A percentile compares a stretch with the other conserved stretches of the same genome.
These are phyloP conservation scores for Physcomitrellopsis africana DNA, from an alignment of 225 moss, liverwort and hornwort species.

Conservation along the genomic window DNA sequence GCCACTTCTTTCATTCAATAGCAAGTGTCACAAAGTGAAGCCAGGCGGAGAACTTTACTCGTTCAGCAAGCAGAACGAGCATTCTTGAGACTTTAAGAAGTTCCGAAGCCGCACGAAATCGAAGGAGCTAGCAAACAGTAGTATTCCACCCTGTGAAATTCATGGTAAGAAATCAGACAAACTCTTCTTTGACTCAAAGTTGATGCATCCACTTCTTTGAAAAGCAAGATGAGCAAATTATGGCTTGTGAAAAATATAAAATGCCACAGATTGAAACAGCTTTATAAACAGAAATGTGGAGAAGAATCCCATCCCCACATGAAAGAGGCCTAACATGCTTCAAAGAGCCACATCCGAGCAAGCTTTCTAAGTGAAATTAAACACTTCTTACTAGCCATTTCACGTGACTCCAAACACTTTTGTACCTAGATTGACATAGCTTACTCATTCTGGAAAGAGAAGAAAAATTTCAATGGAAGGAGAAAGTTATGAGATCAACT, in stretches of 20 bases:
- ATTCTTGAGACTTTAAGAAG: conserved; percentile 76
- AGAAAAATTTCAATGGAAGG: conserved; percentile 11
- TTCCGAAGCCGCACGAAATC: conserved; percentile 90
- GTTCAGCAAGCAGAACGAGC: conserved; percentile 85
- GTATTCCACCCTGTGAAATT: conserved; percentile 65
- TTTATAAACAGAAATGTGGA: no score
- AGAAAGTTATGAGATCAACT: conserved; percentile 10
- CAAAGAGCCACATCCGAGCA: no score
- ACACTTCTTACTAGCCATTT: no score
- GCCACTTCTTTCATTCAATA: background rate
- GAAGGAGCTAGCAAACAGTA: conserved; percentile 75
- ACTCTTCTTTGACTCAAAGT: background rate
- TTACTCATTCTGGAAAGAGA: background rate
- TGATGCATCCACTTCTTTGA: background rate
- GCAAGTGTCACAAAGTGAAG: conserved; percentile 1
- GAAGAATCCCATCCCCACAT: no score
- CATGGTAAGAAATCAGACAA: conserved; percentile 10
- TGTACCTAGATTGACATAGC: background rate
- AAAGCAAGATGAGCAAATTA: background rate
- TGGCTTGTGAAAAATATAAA: background rate
- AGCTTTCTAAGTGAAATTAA: no score
- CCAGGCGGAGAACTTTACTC: conserved; percentile 58
- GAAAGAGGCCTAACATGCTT: no score
- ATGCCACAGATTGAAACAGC: background rate
- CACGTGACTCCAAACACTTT: background rate